Evolutionary conservation across 2,329 filamentous ascomycete species (phyloP).

Genomic region (Kalmusia sp.): DNA sequence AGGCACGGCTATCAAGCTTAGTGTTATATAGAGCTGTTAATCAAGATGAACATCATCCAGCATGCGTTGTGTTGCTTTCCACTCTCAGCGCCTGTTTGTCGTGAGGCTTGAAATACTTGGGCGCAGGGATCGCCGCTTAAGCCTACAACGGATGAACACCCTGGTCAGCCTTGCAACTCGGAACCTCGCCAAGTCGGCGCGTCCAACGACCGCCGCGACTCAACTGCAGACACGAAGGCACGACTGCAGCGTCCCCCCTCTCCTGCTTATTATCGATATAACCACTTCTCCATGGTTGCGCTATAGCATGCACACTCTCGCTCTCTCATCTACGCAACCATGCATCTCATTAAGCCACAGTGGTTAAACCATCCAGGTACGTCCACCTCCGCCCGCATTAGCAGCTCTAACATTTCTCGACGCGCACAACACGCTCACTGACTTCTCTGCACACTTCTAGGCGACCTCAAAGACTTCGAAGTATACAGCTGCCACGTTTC

Average conservation of each 20-base stretch:
- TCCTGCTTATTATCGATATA: background rate
- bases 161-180: constrained; percentile 19
- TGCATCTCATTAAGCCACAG: constrained; percentile 83
- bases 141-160: constrained; percentile 30
- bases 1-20: too few relatives aligned
- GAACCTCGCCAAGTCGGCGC: constrained; percentile 36
- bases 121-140: constrained; percentile 39
- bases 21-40: too few relatives aligned
- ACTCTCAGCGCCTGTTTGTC: background rate
- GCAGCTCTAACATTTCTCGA: background rate
- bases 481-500: constrained; percentile 99
- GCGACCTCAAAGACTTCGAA: constrained; percentile 97
- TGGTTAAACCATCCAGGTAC: constrained; percentile 93
- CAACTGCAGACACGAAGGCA: constrained; percentile 23
- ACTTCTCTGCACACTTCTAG: constrained; percentile 51
- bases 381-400: constrained; percentile 32
- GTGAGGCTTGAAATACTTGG: constrained; percentile 4
- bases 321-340: constrained; percentile 37
- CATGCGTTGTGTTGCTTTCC: background rate
- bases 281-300: constrained; percentile 29
- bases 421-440: background rate
- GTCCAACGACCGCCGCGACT: constrained; percentile 31
- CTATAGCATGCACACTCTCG: constrained; percentile 32
- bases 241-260: constrained; percentile 20
- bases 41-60: background rate